A percentile compares a stretch with the other conserved stretches of the same genome.
phyloP scores from a whole-genome alignment of 2,329 filamentous ascomycete genomes.

The Diplodia mutila region DNA sequence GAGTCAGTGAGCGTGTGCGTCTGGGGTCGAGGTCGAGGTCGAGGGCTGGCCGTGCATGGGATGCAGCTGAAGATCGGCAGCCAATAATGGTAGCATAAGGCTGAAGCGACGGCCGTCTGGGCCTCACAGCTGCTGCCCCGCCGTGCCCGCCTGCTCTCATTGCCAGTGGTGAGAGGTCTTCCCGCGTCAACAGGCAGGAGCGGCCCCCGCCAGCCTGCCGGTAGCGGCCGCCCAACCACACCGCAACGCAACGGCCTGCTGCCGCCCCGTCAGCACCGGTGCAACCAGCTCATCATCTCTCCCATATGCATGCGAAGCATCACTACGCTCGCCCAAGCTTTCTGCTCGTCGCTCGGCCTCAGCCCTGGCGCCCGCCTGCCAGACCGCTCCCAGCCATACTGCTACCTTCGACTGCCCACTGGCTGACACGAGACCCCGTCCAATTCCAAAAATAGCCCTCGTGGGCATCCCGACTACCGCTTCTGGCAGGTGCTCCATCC shows the following conservation, averaged over 20 bases:
- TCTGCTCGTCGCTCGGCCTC: no score
- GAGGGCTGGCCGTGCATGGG: no score
- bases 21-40: constrained; percentile 12
- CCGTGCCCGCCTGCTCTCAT: no score
- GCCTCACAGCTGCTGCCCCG: background rate
- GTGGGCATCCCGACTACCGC: background rate
- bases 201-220: background rate
- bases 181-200: background rate
- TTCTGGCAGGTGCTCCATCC: constrained; percentile 11
- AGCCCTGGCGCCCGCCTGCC: background rate
- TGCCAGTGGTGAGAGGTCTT: background rate
- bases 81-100: constrained; percentile 22
- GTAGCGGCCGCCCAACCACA: background rate
- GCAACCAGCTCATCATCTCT: background rate
- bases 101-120: constrained; percentile 14
- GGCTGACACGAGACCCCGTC: background rate
- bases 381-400: constrained; percentile 1
- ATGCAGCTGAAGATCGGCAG: background rate
- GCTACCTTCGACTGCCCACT: background rate
- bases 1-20: constrained; percentile 1
- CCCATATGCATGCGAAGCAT: background rate
- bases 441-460: constrained; percentile 16
- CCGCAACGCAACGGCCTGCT: background rate
- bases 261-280: background rate
- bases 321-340: constrained; percentile 5